Base-by-base conservation (phyloP, 805 yeast species). In the Candida michaelii region DNA sequence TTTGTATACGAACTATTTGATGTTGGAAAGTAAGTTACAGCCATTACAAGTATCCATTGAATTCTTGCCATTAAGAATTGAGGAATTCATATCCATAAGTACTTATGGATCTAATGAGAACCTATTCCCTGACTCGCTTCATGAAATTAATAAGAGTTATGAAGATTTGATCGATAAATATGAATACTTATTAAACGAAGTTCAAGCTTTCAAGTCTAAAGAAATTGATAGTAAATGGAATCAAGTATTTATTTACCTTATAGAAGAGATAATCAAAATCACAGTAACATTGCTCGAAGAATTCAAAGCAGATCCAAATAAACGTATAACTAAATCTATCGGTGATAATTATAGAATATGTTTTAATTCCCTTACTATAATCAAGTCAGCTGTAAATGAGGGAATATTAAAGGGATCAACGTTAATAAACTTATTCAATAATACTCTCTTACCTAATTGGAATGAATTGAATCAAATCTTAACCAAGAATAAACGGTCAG, bases 161-260 rank as follows among this genome's bases (percentile, higher is more conserved):
- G 64, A 68, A 23, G 44, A 50, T 2, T 52, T 80, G 13, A 49
- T 68, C 7, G 60, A 60, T 10, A 68, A 70, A 45, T 72, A 76
- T 61, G 56, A 65, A 14, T 59, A 63, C 42, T 57, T 82, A 36
- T 62, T 65, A 8, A 51, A 52, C 9, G 77, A 75, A 39, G 47
- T 79, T 11, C 55, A 55, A 2, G 60, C 55, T 5, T 60, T 82
- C 46, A 74, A 74, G 50, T 46, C 44, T 3, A 78, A 76, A 31
- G 49, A 75, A 21, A 66, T 83, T 3, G 82, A 79, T 45, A 55
- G 63, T 21, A 70, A 79, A 53, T 83, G 88, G 87, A 61, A 66
- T 47, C 71, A 71, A 17, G 63, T 81, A 2, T 80, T 82, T 47
- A 61, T 62, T 19, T 73, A 66, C 44, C 54, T 82, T 40, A 63